These are phyloP conservation scores for Alternaria gaisen DNA, from an alignment of 2,329 filamentous ascomycete species.

Conservation along the genomic window DNA sequence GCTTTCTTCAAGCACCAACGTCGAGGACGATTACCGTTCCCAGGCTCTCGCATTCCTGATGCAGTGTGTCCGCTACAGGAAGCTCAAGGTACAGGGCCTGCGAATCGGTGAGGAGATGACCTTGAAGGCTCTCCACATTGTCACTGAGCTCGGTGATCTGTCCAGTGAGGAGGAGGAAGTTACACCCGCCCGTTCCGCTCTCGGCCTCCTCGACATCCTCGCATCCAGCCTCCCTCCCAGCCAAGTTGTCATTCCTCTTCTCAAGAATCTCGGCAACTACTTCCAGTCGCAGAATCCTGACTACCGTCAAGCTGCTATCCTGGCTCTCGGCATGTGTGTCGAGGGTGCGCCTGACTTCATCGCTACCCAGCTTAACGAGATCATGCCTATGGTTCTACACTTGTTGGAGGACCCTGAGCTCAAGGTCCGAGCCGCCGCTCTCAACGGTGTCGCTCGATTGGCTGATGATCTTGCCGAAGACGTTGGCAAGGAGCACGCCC, in stretches of 20 bases:
- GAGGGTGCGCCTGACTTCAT: conserved; percentile 98
- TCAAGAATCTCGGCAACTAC: conserved; percentile 85
- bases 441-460: conserved; percentile 87
- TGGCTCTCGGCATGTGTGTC: conserved; percentile 91
- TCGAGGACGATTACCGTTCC: conserved; percentile 84
- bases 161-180: conserved; percentile 79
- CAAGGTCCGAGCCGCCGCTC: conserved; percentile 84
- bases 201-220: conserved; percentile 88
- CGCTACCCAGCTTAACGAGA: conserved; percentile 85
- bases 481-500: conserved; percentile 83
- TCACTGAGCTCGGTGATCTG: conserved; percentile 84
- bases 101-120: conserved; percentile 88
- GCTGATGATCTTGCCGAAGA: conserved; percentile 94
- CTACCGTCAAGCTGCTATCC: conserved; percentile 87
- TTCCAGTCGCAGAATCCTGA: conserved; percentile 77
- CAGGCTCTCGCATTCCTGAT: conserved; percentile 95
- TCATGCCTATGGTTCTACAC: conserved; percentile 84
- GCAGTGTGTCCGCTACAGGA: conserved; percentile 89
- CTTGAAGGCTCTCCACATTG: conserved; percentile 84
- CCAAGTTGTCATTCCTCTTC: conserved; percentile 90
- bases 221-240: conserved; percentile 88
- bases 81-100: conserved; percentile 93
- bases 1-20: conserved; percentile 76
- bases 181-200: conserved; percentile 83
- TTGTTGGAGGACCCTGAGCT: conserved; percentile 85